Conservation (phyloP, 108 stramenopile genomes). For the Discostella pseudostelligera region DNA sequence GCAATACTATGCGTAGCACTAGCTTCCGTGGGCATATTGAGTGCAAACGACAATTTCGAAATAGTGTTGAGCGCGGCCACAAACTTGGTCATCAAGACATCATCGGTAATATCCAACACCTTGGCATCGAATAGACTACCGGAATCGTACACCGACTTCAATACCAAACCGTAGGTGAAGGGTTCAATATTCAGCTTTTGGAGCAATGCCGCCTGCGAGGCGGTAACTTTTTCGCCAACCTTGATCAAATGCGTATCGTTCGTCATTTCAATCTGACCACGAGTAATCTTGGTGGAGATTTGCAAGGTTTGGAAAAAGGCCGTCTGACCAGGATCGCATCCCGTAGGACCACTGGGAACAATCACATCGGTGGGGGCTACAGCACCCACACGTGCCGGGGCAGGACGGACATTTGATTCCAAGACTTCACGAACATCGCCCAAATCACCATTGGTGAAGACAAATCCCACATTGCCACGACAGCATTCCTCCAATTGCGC, state of each 20-base stretch:
- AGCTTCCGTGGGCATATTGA: constrained; percentile 93
- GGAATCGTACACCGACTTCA: constrained; percentile 92
- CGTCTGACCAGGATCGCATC: constrained; percentile 99
- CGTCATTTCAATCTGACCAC: constrained; percentile 98
- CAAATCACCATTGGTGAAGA: constrained; percentile 99
- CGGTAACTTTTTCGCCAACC: constrained; percentile 92
- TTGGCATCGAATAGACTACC: constrained; percentile 97
- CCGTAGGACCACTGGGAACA: constrained; percentile 97
- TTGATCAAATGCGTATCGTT: constrained; percentile 90
- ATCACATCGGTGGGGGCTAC: constrained; percentile 91
- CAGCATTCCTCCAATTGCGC: constrained; percentile 70
- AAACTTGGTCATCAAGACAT: constrained; percentile 91
- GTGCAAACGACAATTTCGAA: constrained; percentile 85
- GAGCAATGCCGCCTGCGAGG: constrained; percentile 91
- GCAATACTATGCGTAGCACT: constrained; percentile 96
- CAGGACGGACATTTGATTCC: constrained; percentile 92
- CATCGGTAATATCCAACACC: constrained; percentile 94
- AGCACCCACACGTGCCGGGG: constrained; percentile 95
- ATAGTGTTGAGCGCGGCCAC: constrained; percentile 74
- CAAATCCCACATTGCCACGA: constrained; percentile 98
- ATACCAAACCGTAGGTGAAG: constrained; percentile 95
- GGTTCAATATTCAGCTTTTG: constrained; percentile 97
- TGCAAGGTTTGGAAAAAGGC: constrained; percentile 99
- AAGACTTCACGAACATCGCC: constrained; percentile 81
- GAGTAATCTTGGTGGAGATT: constrained; percentile 98